These are phyloP conservation scores for Coccomyxa sp. DNA, from an alignment of 139 green algal species.

Conservation along the genomic window DNA sequence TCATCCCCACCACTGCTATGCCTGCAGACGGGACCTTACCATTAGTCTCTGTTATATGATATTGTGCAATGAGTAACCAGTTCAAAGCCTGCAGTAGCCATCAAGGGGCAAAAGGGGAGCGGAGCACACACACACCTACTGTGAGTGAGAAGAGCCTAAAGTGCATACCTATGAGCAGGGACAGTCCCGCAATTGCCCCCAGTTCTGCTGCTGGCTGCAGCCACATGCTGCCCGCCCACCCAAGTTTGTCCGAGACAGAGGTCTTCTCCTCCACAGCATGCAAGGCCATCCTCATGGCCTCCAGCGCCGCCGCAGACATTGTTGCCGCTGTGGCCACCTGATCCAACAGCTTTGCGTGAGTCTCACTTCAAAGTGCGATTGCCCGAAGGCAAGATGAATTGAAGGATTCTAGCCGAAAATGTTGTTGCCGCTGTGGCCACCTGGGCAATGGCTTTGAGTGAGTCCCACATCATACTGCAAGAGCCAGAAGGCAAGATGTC, in stretches of 20 bases:
- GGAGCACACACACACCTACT: neutral
- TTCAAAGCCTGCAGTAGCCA: neutral
- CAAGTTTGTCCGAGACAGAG: too few species aligned
- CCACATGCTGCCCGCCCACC: too few species aligned
- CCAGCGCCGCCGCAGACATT: constrained; percentile 79
- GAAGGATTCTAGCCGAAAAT: constrained; percentile 62
- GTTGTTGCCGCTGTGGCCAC: constrained; percentile 87
- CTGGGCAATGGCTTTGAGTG: constrained; percentile 2
- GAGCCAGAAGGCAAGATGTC: neutral
- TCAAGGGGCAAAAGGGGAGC: neutral
- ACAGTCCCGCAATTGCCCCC: neutral
- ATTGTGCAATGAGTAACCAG: too few species aligned
- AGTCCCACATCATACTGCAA: neutral
- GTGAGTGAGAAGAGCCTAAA: neutral
- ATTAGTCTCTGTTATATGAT: too few species aligned
- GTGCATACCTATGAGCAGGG: neutral
- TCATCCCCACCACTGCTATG: too few species aligned
- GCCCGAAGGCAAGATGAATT: neutral
- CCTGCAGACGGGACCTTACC: too few species aligned
- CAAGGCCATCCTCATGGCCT: constrained; percentile 78
- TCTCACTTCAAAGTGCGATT: neutral
- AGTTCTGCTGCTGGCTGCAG: neutral
- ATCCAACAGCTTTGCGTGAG: neutral
- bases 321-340: constrained; percentile 86
- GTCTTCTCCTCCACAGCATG: constrained; percentile 64